A percentile compares a stretch with the other conserved stretches of the same genome.
Evolutionary conservation across 2,329 filamentous ascomycete species (phyloP).

Genomic region (Trichoderma sp.): DNA sequence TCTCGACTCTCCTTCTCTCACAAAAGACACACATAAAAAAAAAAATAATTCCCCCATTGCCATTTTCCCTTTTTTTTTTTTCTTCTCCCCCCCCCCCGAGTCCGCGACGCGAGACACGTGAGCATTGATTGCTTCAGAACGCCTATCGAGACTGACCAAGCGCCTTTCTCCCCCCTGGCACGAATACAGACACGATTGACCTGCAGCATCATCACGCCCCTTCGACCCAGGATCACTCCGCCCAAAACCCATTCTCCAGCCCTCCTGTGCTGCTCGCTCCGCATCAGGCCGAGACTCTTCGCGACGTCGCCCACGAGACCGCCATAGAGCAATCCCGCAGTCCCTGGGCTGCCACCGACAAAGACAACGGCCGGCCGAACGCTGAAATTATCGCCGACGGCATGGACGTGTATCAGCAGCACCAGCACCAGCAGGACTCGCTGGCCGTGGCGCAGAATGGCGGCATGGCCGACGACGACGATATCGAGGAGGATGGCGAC

Average conservation of each 20-base stretch:
- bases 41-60: neutral
- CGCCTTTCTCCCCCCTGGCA: neutral
- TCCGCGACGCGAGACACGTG: conserved; percentile 18
- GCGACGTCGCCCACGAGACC: conserved; percentile 73
- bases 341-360: conserved; percentile 52
- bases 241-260: conserved; percentile 44
- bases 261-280: conserved; percentile 52
- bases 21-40: neutral
- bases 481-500: conserved; percentile 64
- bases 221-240: conserved; percentile 76
- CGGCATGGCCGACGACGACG: conserved; percentile 58
- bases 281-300: conserved; percentile 82
- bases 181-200: conserved; percentile 77
- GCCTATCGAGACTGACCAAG: conserved; percentile 23
- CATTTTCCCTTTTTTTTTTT: conserved; percentile 13
- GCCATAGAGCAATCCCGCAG: conserved; percentile 67
- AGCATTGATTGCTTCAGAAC: conserved; percentile 14
- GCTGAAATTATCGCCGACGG: conserved; percentile 24
- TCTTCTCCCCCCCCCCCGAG: conserved; percentile 21
- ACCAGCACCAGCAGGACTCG: conserved; percentile 51
- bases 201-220: conserved; percentile 80
- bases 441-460: conserved; percentile 62
- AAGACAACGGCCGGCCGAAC: conserved; percentile 18
- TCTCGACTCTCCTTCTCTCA: neutral
- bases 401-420: conserved; percentile 37